These are phyloP conservation scores for Cytospora leucostoma DNA, from an alignment of 2,329 filamentous ascomycete species.

Conservation along the genomic window DNA sequence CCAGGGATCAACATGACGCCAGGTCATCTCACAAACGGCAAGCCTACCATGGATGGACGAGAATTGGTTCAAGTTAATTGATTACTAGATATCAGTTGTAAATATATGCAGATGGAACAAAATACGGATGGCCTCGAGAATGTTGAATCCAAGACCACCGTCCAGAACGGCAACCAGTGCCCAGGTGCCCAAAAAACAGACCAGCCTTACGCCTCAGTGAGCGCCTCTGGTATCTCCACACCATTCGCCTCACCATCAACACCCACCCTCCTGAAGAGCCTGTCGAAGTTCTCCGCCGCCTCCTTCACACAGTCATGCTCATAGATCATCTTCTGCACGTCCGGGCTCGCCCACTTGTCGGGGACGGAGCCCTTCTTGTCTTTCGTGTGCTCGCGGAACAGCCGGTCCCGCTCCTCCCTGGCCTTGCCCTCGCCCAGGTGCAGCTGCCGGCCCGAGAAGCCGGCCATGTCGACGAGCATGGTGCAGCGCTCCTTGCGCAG, in stretches of 20 bases:
- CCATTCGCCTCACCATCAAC: not conserved
- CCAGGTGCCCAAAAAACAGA: too few species aligned
- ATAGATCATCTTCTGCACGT: conserved; percentile 68
- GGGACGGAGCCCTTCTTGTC: conserved; percentile 53
- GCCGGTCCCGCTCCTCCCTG: conserved; percentile 59
- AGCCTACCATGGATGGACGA: too few species aligned
- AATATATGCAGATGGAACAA: not conserved
- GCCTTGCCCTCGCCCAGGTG: conserved; percentile 61
- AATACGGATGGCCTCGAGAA: not conserved
- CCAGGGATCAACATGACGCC: too few species aligned
- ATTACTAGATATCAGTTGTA: not conserved
- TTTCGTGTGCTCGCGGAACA: conserved; percentile 54
- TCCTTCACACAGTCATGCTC: conserved; percentile 61
- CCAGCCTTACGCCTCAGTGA: too few species aligned
- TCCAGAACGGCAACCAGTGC: too few species aligned
- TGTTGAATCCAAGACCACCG: not conserved
- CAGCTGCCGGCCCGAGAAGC: conserved; percentile 53
- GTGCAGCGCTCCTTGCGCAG: conserved; percentile 58
- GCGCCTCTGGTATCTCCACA: conserved; percentile 6
- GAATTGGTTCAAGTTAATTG: too few species aligned
- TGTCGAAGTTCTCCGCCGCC: conserved; percentile 53
- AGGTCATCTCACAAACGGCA: too few species aligned
- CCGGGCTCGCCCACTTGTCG: conserved; percentile 71
- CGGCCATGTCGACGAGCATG: conserved; percentile 55
- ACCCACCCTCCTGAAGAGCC: conserved; percentile 41